These are phyloP conservation scores for Trifolium fragiferum DNA, from an alignment of 306 rosid genomes.

Conservation along the genomic window DNA sequence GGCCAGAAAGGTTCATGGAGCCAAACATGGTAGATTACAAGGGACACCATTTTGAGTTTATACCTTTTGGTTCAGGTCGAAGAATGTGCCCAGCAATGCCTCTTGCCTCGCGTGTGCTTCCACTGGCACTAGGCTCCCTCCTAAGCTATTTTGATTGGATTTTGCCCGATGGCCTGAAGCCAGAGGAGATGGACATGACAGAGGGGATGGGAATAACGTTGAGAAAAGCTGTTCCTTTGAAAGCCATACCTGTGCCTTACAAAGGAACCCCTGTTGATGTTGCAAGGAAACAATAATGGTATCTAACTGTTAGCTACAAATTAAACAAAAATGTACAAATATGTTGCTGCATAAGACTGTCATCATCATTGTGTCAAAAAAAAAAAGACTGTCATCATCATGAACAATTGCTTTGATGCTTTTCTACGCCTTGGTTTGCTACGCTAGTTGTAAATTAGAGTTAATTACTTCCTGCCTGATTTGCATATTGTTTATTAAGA, in stretches of 20 bases:
- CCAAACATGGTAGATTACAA: conserved; percentile 55
- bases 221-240: conserved; percentile 65
- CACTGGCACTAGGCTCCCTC: conserved; percentile 75
- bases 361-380: too few relatives aligned
- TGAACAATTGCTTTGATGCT: not conserved
- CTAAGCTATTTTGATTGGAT: conserved; percentile 75
- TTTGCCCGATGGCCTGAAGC: conserved; percentile 56
- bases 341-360: not conserved
- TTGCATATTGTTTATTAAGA: not conserved
- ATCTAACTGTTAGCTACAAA: not conserved
- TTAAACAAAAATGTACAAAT: not conserved
- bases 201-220: conserved; percentile 86
- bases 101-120: conserved; percentile 76
- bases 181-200: conserved; percentile 81
- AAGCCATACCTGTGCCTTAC: conserved; percentile 55
- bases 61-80: conserved; percentile 91
- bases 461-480: not conserved
- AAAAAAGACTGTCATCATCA: not conserved
- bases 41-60: conserved; percentile 74
- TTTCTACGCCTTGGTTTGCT: conserved; percentile 1
- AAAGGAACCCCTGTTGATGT: not conserved
- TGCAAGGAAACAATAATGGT: not conserved
- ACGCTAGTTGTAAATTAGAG: not conserved
- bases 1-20: conserved; percentile 82
- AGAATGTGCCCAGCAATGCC: conserved; percentile 90